phyloP scores from a whole-genome alignment of 495 filamentous ascomycete species.

The Apiosordaria backusii region DNA sequence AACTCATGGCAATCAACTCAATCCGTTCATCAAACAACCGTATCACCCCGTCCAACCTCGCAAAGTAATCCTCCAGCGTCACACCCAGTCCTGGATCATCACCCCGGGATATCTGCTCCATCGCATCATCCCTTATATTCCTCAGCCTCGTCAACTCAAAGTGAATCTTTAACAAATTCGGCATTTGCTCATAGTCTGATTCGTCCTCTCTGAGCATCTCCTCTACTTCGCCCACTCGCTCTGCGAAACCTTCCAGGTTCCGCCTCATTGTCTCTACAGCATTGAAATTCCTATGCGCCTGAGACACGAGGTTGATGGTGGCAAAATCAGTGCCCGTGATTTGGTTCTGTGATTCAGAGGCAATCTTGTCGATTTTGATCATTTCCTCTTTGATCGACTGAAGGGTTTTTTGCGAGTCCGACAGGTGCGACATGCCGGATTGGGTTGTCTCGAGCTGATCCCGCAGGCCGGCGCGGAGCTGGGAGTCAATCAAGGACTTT shows the following conservation, averaged over 20 bases:
- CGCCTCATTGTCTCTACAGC: conserved; percentile 87
- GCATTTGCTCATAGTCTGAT: conserved; percentile 79
- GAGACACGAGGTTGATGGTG: conserved; percentile 88
- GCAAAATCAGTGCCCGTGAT: conserved; percentile 94
- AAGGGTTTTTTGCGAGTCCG: conserved; percentile 82
- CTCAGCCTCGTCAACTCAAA: conserved; percentile 86
- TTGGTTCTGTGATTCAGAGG: conserved; percentile 92
- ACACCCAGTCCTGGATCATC: conserved; percentile 67
- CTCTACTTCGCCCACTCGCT: conserved; percentile 69
- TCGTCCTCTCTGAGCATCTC: conserved; percentile 76
- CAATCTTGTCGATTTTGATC: conserved; percentile 96
- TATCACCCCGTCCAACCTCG: conserved; percentile 78
- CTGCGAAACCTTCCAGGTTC: conserved; percentile 80
- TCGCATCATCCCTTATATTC: conserved; percentile 91
- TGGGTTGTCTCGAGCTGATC: conserved; percentile 93
- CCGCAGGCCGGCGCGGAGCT: conserved; percentile 78
- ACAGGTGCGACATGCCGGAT: conserved; percentile 78
- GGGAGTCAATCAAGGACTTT: conserved; percentile 84
- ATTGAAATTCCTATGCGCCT: conserved; percentile 91
- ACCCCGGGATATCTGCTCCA: conserved; percentile 83
- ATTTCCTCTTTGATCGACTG: conserved; percentile 94
- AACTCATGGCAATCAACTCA: conserved; percentile 77
- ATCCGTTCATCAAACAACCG: conserved; percentile 96
- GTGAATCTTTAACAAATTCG: conserved; percentile 82
- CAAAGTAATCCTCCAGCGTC: conserved; percentile 85